Conservation (phyloP, 805 yeast species). For the Maudiozyma pseudohumilis region DNA sequence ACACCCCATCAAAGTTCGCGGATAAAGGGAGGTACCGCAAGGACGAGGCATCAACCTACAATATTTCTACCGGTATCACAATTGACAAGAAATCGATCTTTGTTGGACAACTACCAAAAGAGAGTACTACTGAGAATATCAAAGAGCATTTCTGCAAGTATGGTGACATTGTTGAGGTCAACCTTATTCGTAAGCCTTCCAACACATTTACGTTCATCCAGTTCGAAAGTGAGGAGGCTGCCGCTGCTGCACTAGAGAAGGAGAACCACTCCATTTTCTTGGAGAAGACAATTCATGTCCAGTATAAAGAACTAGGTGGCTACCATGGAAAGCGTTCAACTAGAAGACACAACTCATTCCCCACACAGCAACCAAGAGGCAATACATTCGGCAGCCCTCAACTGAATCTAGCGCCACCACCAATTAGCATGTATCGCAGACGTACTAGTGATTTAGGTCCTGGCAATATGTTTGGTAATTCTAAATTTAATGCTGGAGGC, state of each 20-base stretch:
- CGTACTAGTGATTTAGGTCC: constrained; percentile 17
- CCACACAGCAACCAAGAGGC: constrained; percentile 3
- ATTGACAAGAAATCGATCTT: constrained; percentile 69
- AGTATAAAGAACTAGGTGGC: constrained; percentile 52
- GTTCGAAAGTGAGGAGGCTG: constrained; percentile 55
- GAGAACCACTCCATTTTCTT: constrained; percentile 73
- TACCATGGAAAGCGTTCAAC: constrained; percentile 16
- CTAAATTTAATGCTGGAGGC: background rate
- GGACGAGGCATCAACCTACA: background rate
- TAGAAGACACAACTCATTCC: constrained; percentile 17
- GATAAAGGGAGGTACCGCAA: background rate
- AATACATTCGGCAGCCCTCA: constrained; percentile 26
- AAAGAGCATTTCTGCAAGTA: constrained; percentile 51
- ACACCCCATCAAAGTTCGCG: background rate
- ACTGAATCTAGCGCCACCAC: constrained; percentile 69
- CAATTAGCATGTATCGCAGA: constrained; percentile 50
- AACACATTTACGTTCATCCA: constrained; percentile 65
- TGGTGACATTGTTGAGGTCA: constrained; percentile 51
- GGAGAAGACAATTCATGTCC: constrained; percentile 74
- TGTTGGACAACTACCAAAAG: constrained; percentile 59
- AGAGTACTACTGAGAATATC: constrained; percentile 47
- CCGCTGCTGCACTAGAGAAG: constrained; percentile 78
- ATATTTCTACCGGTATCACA: constrained; percentile 16
- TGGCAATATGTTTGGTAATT: background rate
- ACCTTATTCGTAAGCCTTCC: constrained; percentile 43